Evolutionary conservation across 148 eudicot species (phyloP).

Genomic region (Fallopia convolvulus): DNA sequence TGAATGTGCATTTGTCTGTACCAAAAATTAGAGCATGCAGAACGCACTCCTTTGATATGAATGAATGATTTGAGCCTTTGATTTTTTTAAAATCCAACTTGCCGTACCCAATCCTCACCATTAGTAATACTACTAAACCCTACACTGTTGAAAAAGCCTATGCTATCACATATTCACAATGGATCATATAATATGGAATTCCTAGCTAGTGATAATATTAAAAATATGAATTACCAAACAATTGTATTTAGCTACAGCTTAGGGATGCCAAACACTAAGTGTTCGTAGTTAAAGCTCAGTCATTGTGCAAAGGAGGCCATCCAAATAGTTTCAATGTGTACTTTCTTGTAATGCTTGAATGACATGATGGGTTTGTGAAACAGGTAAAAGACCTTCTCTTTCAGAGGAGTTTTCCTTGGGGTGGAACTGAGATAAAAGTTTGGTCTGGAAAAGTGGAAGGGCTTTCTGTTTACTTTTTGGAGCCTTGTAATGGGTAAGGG

Average conservation of each 20-base stretch:
- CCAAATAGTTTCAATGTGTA: not conserved
- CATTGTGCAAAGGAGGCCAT: not conserved
- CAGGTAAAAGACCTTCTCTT: conserved; percentile 81
- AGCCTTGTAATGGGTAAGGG: conserved; percentile 85
- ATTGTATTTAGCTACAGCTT: not conserved
- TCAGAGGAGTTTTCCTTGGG: conserved; percentile 71
- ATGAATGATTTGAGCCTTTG: no score
- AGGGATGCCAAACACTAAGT: not conserved
- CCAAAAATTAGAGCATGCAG: no score
- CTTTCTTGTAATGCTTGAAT: not conserved
- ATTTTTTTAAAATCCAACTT: no score
- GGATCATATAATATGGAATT: not conserved
- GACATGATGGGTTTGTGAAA: conserved; percentile 14
- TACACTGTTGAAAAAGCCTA: not conserved
- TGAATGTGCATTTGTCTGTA: no score
- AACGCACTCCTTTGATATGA: no score
- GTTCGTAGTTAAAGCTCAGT: not conserved
- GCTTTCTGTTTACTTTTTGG: conserved; percentile 86
- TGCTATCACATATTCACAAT: not conserved
- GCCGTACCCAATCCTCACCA: no score
- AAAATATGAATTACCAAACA: not conserved
- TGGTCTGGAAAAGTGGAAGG: conserved; percentile 97
- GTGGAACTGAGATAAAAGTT: conserved; percentile 88
- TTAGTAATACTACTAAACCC: not conserved
- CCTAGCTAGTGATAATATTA: not conserved